These are phyloP conservation scores for Apiotrichum mycotoxinovorans DNA, from an alignment of 1,284 basidiomycete genomes.

Conservation along the genomic window DNA sequence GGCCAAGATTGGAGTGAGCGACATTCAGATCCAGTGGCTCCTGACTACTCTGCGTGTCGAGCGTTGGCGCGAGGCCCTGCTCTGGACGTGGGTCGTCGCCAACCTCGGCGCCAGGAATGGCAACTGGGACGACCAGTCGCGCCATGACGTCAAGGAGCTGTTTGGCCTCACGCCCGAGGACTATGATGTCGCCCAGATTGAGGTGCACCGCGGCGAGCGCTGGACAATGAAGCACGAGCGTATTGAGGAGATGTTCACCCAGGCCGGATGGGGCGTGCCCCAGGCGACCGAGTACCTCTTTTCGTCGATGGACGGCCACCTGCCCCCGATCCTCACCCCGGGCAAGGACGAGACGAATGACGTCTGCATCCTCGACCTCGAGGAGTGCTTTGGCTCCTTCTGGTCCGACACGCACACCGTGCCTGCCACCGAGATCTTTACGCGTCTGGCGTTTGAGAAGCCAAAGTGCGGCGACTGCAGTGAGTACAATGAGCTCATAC, in stretches of 20 bases:
- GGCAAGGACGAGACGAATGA: constrained; percentile 17
- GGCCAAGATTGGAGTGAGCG: constrained; percentile 31
- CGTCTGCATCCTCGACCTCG: constrained; percentile 37
- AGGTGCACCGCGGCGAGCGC: constrained; percentile 39
- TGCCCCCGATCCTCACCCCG: constrained; percentile 31
- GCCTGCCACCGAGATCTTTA: constrained; percentile 52
- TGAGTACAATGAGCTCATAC: constrained; percentile 34
- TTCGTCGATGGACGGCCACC: constrained; percentile 44
- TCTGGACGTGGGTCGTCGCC: constrained; percentile 46
- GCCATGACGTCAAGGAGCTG: constrained; percentile 30
- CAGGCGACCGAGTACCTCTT: constrained; percentile 39
- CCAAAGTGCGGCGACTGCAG: constrained; percentile 56
- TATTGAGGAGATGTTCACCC: constrained; percentile 28
- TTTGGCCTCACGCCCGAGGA: constrained; percentile 30
- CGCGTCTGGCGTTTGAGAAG: constrained; percentile 53
- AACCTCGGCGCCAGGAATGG: constrained; percentile 32
- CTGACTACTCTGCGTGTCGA: constrained; percentile 39
- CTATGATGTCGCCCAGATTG: constrained; percentile 37
- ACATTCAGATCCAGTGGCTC: constrained; percentile 47
- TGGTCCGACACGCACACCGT: constrained; percentile 35
- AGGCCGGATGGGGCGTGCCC: constrained; percentile 39
- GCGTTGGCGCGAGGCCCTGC: constrained; percentile 46
- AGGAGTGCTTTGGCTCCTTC: constrained; percentile 46
- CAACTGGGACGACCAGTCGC: constrained; percentile 30
- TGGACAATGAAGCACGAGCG: constrained; percentile 35